Percentiles rank a stretch among this genome's conserved stretches.
Evolutionary conservation across 352 stramenopile species (phyloP).

Genomic region (Phytopythium cucurbitacearum): DNA sequence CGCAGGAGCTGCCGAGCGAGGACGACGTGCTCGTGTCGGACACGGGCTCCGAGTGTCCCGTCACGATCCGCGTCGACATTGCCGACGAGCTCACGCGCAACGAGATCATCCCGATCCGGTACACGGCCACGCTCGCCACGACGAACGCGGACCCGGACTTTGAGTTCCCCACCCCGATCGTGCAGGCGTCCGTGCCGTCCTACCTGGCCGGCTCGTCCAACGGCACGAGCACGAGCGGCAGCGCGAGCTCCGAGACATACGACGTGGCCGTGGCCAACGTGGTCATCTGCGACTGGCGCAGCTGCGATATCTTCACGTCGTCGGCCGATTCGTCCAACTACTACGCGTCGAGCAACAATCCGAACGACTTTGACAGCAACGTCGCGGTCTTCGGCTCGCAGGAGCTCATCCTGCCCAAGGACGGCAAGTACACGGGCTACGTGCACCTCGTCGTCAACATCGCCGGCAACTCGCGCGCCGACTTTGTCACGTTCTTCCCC

Average conservation of each 20-base stretch:
- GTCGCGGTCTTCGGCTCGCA: conserved; percentile 56
- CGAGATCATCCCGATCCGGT: conserved; percentile 42
- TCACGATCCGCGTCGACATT: conserved; percentile 65
- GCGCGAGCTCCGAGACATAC: conserved; percentile 31
- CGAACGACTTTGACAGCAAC: conserved; percentile 52
- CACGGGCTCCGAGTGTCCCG: conserved; percentile 42
- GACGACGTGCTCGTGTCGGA: conserved; percentile 37
- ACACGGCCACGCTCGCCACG: conserved; percentile 62
- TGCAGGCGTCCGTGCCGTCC: conserved; percentile 34
- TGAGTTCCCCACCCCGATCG: conserved; percentile 48
- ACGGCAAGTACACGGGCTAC: conserved; percentile 78
- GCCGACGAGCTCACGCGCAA: conserved; percentile 43
- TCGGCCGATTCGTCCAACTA: conserved; percentile 38
- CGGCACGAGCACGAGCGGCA: conserved; percentile 12
- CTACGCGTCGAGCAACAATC: conserved; percentile 67
- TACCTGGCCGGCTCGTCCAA: conserved; percentile 29
- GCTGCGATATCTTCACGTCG: conserved; percentile 62
- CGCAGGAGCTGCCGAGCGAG: conserved; percentile 32
- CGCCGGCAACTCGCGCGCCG: conserved; percentile 51
- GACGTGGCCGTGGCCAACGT: conserved; percentile 68
- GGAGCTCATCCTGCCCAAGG: conserved; percentile 67
- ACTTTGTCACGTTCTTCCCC: conserved; percentile 80
- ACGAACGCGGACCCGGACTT: conserved; percentile 37
- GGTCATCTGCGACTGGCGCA: conserved; percentile 75
- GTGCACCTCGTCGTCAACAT: conserved; percentile 68